Percentiles rank a stretch among this genome's conserved stretches.
Conservation (phyloP, 2,329 filamentous ascomycete genomes). For the Septoria petroselini region DNA sequence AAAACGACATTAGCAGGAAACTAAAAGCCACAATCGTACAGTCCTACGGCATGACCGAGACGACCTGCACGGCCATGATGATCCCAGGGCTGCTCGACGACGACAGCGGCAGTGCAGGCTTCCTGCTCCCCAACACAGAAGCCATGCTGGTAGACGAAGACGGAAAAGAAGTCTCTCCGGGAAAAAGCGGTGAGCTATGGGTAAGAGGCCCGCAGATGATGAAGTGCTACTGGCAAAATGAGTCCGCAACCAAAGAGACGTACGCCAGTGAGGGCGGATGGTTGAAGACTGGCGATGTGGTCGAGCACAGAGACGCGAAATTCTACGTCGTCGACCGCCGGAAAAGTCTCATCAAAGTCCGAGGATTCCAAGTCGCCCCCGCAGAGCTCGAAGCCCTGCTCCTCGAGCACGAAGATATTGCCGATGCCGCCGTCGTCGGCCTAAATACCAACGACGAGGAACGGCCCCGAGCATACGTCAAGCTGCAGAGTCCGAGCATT, state of each 20-base stretch:
- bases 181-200: slow-evolving; percentile 67
- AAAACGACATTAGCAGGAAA: slow-evolving; percentile 15
- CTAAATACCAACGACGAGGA: slow-evolving; percentile 50
- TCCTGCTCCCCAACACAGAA: slow-evolving; percentile 40
- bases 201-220: slow-evolving; percentile 69
- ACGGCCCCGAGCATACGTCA: slow-evolving; percentile 53
- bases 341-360: slow-evolving; percentile 44
- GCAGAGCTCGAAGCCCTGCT: slow-evolving; percentile 41
- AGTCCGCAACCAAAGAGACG: slow-evolving; percentile 39
- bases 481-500: slow-evolving; percentile 36
- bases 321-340: slow-evolving; percentile 39
- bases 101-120: slow-evolving; percentile 46
- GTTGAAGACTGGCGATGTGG: slow-evolving; percentile 40
- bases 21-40: slow-evolving; percentile 15
- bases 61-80: slow-evolving; percentile 68
- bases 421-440: slow-evolving; percentile 56
- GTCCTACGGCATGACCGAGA: slow-evolving; percentile 74
- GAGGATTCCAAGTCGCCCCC: slow-evolving; percentile 37
- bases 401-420: slow-evolving; percentile 51
- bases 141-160: slow-evolving; percentile 42
- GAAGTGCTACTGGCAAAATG: slow-evolving; percentile 73
- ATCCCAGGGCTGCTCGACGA: slow-evolving; percentile 50
- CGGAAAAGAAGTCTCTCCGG: slow-evolving; percentile 43
- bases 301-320: slow-evolving; percentile 30
- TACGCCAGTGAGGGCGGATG: slow-evolving; percentile 39